These are phyloP conservation scores for Postia placenta DNA, from an alignment of 768 basidiomycete genomes.

Conservation along the genomic window DNA sequence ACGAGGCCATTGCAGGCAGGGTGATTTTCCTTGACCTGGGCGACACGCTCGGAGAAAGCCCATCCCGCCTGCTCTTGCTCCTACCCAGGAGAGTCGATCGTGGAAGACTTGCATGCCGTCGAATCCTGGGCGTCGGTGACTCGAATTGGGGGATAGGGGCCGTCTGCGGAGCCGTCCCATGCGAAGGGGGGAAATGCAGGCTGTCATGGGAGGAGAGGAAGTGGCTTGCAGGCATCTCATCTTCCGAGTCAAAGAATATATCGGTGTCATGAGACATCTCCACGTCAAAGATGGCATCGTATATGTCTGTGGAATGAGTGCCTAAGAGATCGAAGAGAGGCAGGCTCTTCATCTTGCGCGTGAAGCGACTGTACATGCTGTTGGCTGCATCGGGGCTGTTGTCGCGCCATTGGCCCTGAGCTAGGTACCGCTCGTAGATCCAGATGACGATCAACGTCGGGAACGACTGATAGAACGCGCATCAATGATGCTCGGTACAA, in stretches of 20 bases:
- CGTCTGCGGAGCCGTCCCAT: slow-evolving; percentile 2
- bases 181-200: slow-evolving; percentile 2
- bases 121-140: background rate
- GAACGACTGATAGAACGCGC: slow-evolving; percentile 47
- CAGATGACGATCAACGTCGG: slow-evolving; percentile 74
- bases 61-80: slow-evolving; percentile 11
- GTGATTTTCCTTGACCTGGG: slow-evolving; percentile 20
- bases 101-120: slow-evolving; percentile 16
- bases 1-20: slow-evolving; percentile 20
- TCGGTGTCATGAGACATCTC: slow-evolving; percentile 42
- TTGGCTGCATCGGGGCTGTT: slow-evolving; percentile 47
- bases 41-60: slow-evolving; percentile 17
- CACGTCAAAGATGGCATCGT: slow-evolving; percentile 76
- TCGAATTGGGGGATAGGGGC: slow-evolving; percentile 3
- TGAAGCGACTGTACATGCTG: slow-evolving; percentile 56
- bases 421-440: slow-evolving; percentile 71
- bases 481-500: slow-evolving; percentile 3
- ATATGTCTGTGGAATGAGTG: slow-evolving; percentile 56
- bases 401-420: slow-evolving; percentile 46
- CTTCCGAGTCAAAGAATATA: slow-evolving; percentile 46
- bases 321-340: slow-evolving; percentile 77
- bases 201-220: slow-evolving; percentile 11
- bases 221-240: background rate
- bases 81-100: slow-evolving; percentile 14
- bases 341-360: slow-evolving; percentile 66